Conservation (phyloP, 2,329 filamentous ascomycete species). For the Verticillium nonalfalfae region DNA sequence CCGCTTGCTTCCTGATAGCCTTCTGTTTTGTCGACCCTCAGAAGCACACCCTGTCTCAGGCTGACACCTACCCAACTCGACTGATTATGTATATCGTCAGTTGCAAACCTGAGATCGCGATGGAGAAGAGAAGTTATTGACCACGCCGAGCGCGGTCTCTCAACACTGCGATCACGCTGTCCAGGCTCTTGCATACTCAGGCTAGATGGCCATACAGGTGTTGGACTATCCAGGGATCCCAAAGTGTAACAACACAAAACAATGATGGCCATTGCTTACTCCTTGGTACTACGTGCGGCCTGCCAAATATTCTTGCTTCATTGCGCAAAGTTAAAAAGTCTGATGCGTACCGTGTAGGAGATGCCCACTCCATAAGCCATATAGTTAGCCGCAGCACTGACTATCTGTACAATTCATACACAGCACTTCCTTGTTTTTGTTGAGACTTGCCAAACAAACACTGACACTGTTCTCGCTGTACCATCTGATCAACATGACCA, state of each 20-base stretch:
- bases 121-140: too few relatives aligned
- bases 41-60: too few relatives aligned
- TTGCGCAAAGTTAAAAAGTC: not conserved
- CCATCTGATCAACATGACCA: not conserved
- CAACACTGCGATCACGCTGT: not conserved
- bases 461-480: not conserved
- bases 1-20: conserved; percentile 27
- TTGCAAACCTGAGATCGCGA: too few relatives aligned
- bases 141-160: too few relatives aligned
- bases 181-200: not conserved
- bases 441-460: not conserved
- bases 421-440: not conserved
- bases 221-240: not conserved
- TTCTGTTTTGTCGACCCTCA: too few relatives aligned
- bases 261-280: not conserved
- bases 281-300: too few relatives aligned
- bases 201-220: not conserved
- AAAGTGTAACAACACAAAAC: not conserved
- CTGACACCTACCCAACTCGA: too few relatives aligned
- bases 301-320: not conserved
- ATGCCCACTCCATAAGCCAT: too few relatives aligned
- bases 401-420: not conserved
- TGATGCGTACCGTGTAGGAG: too few relatives aligned
- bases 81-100: too few relatives aligned
- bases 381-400: too few relatives aligned